Evolutionary conservation across 164 flowering plant genomes (phyloP).

Genomic region (Chimonanthus salicifolius): DNA sequence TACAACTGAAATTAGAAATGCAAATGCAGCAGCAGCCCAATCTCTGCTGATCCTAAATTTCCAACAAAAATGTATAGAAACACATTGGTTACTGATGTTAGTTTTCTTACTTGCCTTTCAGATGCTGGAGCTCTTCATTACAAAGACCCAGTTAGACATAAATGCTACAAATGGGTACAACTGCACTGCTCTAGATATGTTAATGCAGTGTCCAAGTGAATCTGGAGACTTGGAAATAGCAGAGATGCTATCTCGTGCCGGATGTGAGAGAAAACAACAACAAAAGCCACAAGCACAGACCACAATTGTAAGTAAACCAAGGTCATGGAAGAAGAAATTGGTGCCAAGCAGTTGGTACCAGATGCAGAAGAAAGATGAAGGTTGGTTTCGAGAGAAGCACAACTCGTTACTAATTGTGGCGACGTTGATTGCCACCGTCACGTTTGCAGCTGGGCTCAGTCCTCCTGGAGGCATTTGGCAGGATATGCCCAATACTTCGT

Average conservation of each 20-base stretch:
- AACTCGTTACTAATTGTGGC: slow-evolving; percentile 16
- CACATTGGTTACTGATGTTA: neutral
- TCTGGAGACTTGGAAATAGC: neutral
- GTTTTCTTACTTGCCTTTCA: neutral
- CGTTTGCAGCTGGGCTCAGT: slow-evolving; percentile 16
- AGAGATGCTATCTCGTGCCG: neutral
- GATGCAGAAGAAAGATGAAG: neutral
- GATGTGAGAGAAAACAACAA: neutral
- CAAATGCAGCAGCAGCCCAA: neutral
- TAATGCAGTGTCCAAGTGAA: neutral
- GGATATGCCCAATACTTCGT: neutral
- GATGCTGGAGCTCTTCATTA: neutral
- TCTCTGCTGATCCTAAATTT: too few species aligned
- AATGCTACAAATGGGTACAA: neutral
- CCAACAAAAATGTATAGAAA: neutral
- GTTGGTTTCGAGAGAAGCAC: neutral
- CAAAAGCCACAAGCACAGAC: neutral
- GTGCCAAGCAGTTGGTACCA: neutral
- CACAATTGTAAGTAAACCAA: neutral
- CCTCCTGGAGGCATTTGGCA: slow-evolving; percentile 21
- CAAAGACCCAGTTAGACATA: neutral
- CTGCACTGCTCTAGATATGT: slow-evolving; percentile 1
- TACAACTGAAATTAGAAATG: neutral
- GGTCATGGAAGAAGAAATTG: neutral
- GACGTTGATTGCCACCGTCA: slow-evolving; percentile 17